Conservation (phyloP, 306 rosid species). For the Sphenostylis stenocarpa region DNA sequence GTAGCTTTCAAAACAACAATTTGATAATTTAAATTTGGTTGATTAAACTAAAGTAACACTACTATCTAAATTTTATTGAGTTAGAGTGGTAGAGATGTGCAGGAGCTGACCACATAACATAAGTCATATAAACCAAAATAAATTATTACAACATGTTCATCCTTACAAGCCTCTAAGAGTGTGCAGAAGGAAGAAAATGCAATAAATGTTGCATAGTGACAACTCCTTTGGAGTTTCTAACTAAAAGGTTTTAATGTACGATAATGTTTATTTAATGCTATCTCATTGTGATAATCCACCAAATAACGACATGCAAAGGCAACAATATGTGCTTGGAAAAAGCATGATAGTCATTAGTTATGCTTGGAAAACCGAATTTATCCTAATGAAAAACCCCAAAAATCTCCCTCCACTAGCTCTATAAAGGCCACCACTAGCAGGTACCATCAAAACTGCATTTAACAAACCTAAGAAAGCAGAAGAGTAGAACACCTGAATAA, state of each 20-base stretch:
- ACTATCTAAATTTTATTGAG: background rate
- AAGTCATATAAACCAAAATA: background rate
- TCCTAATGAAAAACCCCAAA: too few relatives aligned
- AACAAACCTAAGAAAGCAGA: too few relatives aligned
- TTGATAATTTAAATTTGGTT: background rate
- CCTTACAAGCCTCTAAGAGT: slow-evolving; percentile 17
- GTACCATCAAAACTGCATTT: too few relatives aligned
- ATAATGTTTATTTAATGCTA: slow-evolving; percentile 24
- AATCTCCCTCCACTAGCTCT: too few relatives aligned
- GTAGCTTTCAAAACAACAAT: too few relatives aligned
- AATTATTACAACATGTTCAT: background rate
- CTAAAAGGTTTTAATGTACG: slow-evolving; percentile 25
- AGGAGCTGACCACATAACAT: background rate
- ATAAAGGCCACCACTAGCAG: too few relatives aligned
- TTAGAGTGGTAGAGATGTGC: background rate
- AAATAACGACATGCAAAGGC: slow-evolving; percentile 23
- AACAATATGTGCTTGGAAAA: slow-evolving; percentile 11
- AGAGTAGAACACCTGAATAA: too few relatives aligned
- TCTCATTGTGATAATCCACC: slow-evolving; percentile 24
- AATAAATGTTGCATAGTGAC: slow-evolving; percentile 24
- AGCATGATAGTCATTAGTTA: too few relatives aligned
- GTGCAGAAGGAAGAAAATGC: slow-evolving; percentile 6
- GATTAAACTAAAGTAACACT: background rate
- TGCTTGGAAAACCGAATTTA: too few relatives aligned
- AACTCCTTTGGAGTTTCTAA: slow-evolving; percentile 34